Conservation (phyloP, 2,329 filamentous ascomycete genomes). For the Stemphylium vesicarium region DNA sequence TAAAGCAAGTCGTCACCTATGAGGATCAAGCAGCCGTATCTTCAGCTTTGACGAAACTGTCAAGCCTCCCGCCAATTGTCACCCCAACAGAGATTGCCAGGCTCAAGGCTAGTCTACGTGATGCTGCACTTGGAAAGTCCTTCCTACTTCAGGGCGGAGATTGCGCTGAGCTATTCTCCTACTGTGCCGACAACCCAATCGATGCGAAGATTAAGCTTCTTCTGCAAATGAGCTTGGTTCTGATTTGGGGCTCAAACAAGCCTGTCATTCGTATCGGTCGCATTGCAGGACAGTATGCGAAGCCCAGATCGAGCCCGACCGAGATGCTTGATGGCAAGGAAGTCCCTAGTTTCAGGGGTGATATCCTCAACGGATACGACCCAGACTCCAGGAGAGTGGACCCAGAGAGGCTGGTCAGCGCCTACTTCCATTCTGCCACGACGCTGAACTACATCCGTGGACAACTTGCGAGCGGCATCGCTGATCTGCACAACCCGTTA, state of each 20-base stretch:
- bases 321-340: conserved; percentile 81
- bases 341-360: conserved; percentile 89
- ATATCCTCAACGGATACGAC: conserved; percentile 91
- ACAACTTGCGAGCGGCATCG: conserved; percentile 83
- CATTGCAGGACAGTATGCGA: conserved; percentile 97
- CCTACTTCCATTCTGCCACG: conserved; percentile 94
- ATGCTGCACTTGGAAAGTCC: conserved; percentile 88
- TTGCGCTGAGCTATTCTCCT: conserved; percentile 96
- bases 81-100: conserved; percentile 80
- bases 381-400: conserved; percentile 79
- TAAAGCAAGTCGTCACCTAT: conserved; percentile 78
- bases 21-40: conserved; percentile 66
- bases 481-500: conserved; percentile 89
- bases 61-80: conserved; percentile 76
- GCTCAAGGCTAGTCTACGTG: conserved; percentile 77
- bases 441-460: conserved; percentile 93
- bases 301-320: conserved; percentile 86
- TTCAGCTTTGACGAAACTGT: conserved; percentile 68
- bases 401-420: conserved; percentile 81
- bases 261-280: conserved; percentile 92
- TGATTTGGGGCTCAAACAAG: conserved; percentile 85
- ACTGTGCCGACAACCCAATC: conserved; percentile 87
- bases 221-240: conserved; percentile 93
- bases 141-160: conserved; percentile 96
- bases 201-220: conserved; percentile 97